Evolutionary conservation across 2,329 filamentous ascomycete species (phyloP), one percentile per base, ranked within the genome.

Genomic region (Aaosphaeria pasadenensis): DNA sequence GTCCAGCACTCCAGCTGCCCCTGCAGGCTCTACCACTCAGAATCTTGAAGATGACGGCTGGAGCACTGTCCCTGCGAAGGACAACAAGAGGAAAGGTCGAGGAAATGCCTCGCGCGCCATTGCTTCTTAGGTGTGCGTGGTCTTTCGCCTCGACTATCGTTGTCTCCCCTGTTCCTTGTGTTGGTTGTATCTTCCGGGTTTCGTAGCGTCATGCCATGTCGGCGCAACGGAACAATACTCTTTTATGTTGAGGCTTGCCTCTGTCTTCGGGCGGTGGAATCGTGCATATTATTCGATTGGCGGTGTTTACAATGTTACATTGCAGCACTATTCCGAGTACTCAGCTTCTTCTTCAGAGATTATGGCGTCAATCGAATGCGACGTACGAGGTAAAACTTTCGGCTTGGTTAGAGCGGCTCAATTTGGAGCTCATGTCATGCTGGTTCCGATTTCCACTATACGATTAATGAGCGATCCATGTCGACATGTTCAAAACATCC

Each of bases 31-130:
- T 38, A 76, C 74, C 30, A 73, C 76, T 13, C 71, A 78, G 58
- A 59, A 60, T 11, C 61, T 78, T 41, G 77, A 79, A 44, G 77
- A 78, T 7, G 77, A 80, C 44, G 77, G 77, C 54, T 80, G 77
- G 76, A 77, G 73, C 58, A 79, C 77, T 36, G 77, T 80, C 41
- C 66, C 41, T 32, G 30, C 73, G 31, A 71, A 73, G 44, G 73
- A 67, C 32, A 77, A 77, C 66, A 64, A 59, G 47, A 42, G 33
- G 33, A 49, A 45, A 11, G 17, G 74, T 53, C 70, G 71, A 44
- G 67, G 67, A 30, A 59, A 64, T 40, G 59, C 62, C 30, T 46
- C 70, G 44, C 71, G 76, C 41, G 75, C 75, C 35, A 69, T 78
- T 54, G 76, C 76, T 50, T 78, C 76, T 44, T 78, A 70, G 54